phyloP scores from a whole-genome alignment of 2,329 filamentous ascomycete genomes.

The Fusarium hostae region DNA sequence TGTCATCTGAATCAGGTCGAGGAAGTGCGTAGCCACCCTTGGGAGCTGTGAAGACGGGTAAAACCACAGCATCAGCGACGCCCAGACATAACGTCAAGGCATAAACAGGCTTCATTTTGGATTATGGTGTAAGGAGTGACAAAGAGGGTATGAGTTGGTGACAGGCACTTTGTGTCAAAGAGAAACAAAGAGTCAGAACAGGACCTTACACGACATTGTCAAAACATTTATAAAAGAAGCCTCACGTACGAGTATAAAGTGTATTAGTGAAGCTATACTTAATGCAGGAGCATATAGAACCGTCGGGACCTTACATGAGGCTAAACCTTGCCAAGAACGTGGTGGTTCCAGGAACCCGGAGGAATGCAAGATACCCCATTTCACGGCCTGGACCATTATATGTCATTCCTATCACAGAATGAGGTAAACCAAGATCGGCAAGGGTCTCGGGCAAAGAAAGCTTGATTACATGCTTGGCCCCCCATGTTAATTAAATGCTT shows the following conservation, averaged over 20 bases:
- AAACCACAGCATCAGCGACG: background rate
- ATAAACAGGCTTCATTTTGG: constrained; percentile 14
- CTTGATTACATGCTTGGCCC: background rate
- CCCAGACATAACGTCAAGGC: constrained; percentile 7
- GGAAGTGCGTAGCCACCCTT: constrained; percentile 6
- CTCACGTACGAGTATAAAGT: background rate
- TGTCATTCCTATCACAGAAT: constrained; percentile 10
- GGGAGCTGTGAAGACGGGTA: background rate
- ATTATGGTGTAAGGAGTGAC: background rate
- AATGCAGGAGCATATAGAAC: constrained; percentile 11
- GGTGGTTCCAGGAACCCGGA: background rate
- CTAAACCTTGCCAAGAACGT: background rate
- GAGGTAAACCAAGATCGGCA: background rate
- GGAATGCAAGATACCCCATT: constrained; percentile 6
- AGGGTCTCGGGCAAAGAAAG: background rate
- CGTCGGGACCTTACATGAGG: constrained; percentile 10
- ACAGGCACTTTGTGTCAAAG: background rate
- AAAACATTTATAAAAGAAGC: constrained; percentile 11
- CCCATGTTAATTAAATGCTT: background rate
- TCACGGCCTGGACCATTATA: constrained; percentile 7
- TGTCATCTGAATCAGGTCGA: background rate
- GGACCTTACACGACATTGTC: background rate
- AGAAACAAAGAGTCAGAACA: background rate
- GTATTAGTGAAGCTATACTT: background rate
- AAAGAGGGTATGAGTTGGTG: background rate